phyloP scores from a whole-genome alignment of 495 filamentous ascomycete genomes.

The Penicillium goetzii region DNA sequence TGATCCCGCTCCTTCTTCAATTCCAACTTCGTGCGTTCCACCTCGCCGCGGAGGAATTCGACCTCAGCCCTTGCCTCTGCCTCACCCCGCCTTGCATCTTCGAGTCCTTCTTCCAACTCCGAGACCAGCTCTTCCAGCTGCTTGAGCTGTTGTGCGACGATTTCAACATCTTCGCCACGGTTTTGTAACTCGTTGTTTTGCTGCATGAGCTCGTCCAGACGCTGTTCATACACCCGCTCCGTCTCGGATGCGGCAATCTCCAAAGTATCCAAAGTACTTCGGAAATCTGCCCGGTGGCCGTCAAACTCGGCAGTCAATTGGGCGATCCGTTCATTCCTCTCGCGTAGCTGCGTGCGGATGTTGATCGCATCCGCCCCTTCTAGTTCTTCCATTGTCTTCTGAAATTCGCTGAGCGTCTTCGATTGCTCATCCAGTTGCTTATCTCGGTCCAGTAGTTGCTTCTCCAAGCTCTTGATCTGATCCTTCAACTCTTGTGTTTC shows the following conservation, averaged over 20 bases:
- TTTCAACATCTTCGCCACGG: constrained; percentile 84
- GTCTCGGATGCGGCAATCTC: constrained; percentile 97
- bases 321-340: constrained; percentile 95
- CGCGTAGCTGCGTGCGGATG: constrained; percentile 78
- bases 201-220: constrained; percentile 84
- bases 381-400: constrained; percentile 56
- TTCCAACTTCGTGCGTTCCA: constrained; percentile 91
- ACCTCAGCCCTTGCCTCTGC: constrained; percentile 96
- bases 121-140: constrained; percentile 94
- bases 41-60: constrained; percentile 93
- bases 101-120: constrained; percentile 93
- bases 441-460: constrained; percentile 81
- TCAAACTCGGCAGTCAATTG: constrained; percentile 95
- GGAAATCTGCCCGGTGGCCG: constrained; percentile 90
- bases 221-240: constrained; percentile 94
- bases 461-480: constrained; percentile 65
- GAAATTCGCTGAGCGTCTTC: constrained; percentile 68
- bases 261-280: constrained; percentile 93
- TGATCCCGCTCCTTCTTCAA: constrained; percentile 88
- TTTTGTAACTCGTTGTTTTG: constrained; percentile 83
- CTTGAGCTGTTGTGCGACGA: constrained; percentile 86
- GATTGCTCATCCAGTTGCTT: constrained; percentile 86
- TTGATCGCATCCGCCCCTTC: constrained; percentile 79
- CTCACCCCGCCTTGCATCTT: constrained; percentile 94
- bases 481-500: constrained; percentile 58